Base-by-base conservation (phyloP, 2,329 filamentous ascomycete species). In the Trichoderma lentiforme region DNA sequence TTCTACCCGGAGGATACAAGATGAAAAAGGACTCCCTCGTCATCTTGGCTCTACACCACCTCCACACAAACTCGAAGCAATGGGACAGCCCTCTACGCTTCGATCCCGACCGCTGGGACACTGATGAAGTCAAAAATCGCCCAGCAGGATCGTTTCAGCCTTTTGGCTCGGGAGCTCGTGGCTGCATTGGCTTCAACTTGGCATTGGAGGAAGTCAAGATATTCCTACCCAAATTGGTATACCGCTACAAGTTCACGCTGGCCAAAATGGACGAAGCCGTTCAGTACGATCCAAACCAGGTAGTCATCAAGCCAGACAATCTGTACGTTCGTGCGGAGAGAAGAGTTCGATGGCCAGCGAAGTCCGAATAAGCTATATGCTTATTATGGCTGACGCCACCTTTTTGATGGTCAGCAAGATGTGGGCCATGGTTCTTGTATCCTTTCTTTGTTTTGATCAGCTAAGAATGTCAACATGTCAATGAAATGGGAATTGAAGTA, bases 111-210 rank as follows among this genome's bases (percentile, higher is more conserved):
- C 81, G 89, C 3, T 91, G 89, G 89, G 70, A 71, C 6, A 84
- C 84, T 0, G 84, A 86, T 0, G 79, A 82, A 14, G 86, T 88
- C 71, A 88, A 87, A 80, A 84, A 83, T 74, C 77, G 83, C 2
- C 86, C 85, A 62, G 83, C 83, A 28, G 84, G 83, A 1, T 81
- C 85, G 0, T 91, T 90, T 75, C 81, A 87, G 5, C 89, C 89
- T 0, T 91, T 91, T 73, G 88, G 85, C 0, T 81, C 84, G 0
- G 89, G 89, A 0, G 85, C 82, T 0, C 81, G 89, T 1, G 85
- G 85, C 80, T 91, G 89, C 73, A 87, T 91, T 70, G 89, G 88
- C 0, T 90, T 89, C 83, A 90, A 89, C 79, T 89, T 90, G 78
- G 89, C 88, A 0, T 80, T 91, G 7, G 84, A 86, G 72, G 88